These are phyloP conservation scores for Geosmithia putterillii DNA, from an alignment of 2,329 filamentous ascomycete genomes.

Conservation along the genomic window DNA sequence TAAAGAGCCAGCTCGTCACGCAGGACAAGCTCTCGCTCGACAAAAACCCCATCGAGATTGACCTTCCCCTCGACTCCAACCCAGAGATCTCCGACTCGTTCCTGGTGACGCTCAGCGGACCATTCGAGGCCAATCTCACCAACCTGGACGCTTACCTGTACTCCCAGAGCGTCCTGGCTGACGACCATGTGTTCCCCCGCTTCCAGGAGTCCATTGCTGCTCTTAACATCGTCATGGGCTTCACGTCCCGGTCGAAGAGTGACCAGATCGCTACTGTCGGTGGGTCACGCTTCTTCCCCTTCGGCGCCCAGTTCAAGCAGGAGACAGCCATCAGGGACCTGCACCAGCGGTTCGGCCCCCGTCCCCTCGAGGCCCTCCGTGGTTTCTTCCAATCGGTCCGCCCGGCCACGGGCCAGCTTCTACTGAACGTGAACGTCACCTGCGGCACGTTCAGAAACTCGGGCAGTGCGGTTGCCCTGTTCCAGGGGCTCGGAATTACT, in stretches of 20 bases:
- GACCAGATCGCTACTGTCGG: slow-evolving; percentile 27
- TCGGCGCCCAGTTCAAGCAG: slow-evolving; percentile 10
- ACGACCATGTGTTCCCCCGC: slow-evolving; percentile 30
- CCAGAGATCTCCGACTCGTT: slow-evolving; percentile 19
- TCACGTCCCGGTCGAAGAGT: slow-evolving; percentile 22
- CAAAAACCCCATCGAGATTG: slow-evolving; percentile 19
- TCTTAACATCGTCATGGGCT: slow-evolving; percentile 38
- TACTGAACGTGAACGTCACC: slow-evolving; percentile 43
- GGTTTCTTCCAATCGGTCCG: slow-evolving; percentile 45
- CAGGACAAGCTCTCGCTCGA: slow-evolving; percentile 20
- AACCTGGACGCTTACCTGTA: slow-evolving; percentile 30
- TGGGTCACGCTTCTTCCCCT: slow-evolving; percentile 34
- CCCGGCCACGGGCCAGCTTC: slow-evolving; percentile 36
- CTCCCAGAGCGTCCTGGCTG: slow-evolving; percentile 24
- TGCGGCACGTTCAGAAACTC: slow-evolving; percentile 37
- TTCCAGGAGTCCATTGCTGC: slow-evolving; percentile 35
- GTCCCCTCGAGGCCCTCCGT: slow-evolving; percentile 27
- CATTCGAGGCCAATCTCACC: slow-evolving; percentile 22
- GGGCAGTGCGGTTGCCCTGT: slow-evolving; percentile 21
- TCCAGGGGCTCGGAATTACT: slow-evolving; percentile 6
- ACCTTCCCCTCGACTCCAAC: slow-evolving; percentile 18
- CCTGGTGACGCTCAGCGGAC: slow-evolving; percentile 27
- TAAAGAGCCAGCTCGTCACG: slow-evolving; percentile 34
- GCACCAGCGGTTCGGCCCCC: slow-evolving; percentile 4
- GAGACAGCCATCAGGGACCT: slow-evolving; percentile 7